Evolutionary conservation across 805 yeast genomes (phyloP).

Genomic region (Maudiozyma barnettii): DNA sequence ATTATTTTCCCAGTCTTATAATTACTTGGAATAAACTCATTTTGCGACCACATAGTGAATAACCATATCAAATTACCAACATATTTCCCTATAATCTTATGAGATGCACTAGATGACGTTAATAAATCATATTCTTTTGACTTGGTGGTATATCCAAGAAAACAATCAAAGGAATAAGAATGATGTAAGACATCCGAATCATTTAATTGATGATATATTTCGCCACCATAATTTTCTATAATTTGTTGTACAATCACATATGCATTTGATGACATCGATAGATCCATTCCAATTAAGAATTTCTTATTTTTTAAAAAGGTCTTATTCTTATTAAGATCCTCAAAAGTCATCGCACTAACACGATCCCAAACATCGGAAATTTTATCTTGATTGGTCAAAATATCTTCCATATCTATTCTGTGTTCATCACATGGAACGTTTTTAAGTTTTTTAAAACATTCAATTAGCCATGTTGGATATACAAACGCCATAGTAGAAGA

Average conservation of each 20-base stretch:
- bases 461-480: slow-evolving; percentile 72
- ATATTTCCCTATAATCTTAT: slow-evolving; percentile 13
- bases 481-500: slow-evolving; percentile 46
- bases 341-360: slow-evolving; percentile 6
- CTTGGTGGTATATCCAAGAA: slow-evolving; percentile 51
- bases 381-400: slow-evolving; percentile 4
- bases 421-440: slow-evolving; percentile 47
- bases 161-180: slow-evolving; percentile 33
- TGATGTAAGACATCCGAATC: slow-evolving; percentile 11
- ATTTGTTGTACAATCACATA: slow-evolving; percentile 34
- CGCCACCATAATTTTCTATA: slow-evolving; percentile 49
- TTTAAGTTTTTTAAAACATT: slow-evolving; percentile 46
- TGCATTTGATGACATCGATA: slow-evolving; percentile 40
- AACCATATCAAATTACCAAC: slow-evolving; percentile 74
- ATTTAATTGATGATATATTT: slow-evolving; percentile 24
- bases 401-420: slow-evolving; percentile 24
- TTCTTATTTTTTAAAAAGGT: slow-evolving; percentile 35
- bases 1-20: slow-evolving; percentile 36
- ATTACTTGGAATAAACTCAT: slow-evolving; percentile 47
- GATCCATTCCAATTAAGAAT: slow-evolving; percentile 47
- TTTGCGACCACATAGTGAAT: slow-evolving; percentile 50
- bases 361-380: slow-evolving; percentile 9
- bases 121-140: slow-evolving; percentile 42
- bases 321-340: not conserved
- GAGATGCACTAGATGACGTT: slow-evolving; percentile 27